Percentiles rank a stretch among this genome's conserved stretches.
Evolutionary conservation across 2,329 filamentous ascomycete genomes (phyloP).

Genomic region (Phialophora verrucosa): DNA sequence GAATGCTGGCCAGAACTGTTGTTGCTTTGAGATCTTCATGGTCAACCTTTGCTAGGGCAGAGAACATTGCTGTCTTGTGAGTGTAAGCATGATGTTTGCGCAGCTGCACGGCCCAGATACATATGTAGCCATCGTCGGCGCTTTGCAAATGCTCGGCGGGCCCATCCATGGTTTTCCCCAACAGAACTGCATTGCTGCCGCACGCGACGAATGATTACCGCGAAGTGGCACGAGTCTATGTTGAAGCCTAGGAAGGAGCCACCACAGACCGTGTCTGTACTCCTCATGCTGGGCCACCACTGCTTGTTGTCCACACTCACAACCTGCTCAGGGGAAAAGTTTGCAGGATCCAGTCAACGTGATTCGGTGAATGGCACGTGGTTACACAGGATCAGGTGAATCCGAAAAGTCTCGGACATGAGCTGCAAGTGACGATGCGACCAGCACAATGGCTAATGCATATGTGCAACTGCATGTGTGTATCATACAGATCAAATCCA

Average conservation of each 20-base stretch:
- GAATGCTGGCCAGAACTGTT: not conserved
- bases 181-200: not conserved
- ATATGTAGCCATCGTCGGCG: not conserved
- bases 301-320: not conserved
- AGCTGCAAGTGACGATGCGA: not conserved
- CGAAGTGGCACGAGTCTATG: not conserved
- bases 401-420: not conserved
- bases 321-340: not conserved
- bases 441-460: not conserved
- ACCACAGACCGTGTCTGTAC: not conserved
- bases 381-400: constrained; percentile 1
- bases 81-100: not conserved
- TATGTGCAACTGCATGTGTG: not conserved
- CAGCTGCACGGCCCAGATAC: not conserved
- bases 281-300: not conserved
- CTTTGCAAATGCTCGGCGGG: not conserved
- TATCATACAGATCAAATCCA: not conserved
- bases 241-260: not conserved
- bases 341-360: not conserved
- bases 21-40: not conserved
- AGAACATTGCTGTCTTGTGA: not conserved
- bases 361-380: not conserved
- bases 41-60: not conserved
- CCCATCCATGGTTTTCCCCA: not conserved
- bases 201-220: not conserved